Base-by-base conservation (phyloP, 331 rosid species). In the Rosa hybrid region DNA sequence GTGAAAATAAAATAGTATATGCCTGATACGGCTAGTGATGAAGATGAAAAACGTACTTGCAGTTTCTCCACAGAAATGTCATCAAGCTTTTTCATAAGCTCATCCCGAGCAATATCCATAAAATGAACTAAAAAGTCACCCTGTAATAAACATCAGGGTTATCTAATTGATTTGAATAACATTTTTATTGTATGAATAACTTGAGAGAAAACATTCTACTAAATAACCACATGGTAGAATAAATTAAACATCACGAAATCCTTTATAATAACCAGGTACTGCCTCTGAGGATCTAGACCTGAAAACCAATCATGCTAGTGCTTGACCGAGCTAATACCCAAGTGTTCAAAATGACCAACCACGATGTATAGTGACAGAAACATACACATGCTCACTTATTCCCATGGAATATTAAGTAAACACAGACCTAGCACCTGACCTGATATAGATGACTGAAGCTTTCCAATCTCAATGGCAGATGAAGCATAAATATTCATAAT, bases 91-190 rank as follows among this genome's bases (percentile, higher is more conserved):
- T 93, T 95, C 3, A 88, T 72, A 45, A 95, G 90, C 83, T 95
- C 99, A 71, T 95, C 98, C 75, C 92, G 89, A 78, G 99, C 96
- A 74, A 95, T 95, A 88, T 95, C 99, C 99, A 93, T 95, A 84
- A 95, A 95, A 86, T 95, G 97, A 74, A 95, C 99, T 84, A 95
- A 90, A 91, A 92, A 95, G 88, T 95, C 99, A 82, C 98, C 99
- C 99, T 95, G 91, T 63, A 82, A 54, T 63, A 68, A 21, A 74
- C 46, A 68, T 39, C 72, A 54, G 46, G 49, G 71, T 59, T 72
- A 25, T 56, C 72, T 10, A 23, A 4, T 17, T 70, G 13, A 25
- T 44, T 68, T 72, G 20, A 76, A 74, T 74, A 68, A 74, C 13
- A 67, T 27, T 23, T 67, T 64, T 76, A 80, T 82, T 68, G 68